Percentiles rank a stretch among this genome's conserved stretches.
Evolutionary conservation across 768 basidiomycete species (phyloP).

Genomic region (Suillus subluteus): DNA sequence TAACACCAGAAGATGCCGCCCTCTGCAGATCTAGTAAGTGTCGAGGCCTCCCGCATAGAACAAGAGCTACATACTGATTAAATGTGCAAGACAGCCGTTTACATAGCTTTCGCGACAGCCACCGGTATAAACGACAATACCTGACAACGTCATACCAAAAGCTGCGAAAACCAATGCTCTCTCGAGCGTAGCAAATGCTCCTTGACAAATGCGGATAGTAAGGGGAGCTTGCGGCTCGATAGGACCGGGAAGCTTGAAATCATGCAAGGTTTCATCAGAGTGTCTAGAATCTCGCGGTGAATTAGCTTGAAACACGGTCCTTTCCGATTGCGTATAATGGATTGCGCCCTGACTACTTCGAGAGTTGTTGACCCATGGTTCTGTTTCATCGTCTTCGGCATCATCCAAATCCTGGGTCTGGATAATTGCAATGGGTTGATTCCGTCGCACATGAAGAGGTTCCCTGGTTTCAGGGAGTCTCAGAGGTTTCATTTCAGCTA

Average conservation of each 20-base stretch:
- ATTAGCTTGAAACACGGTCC: slow-evolving; percentile 52
- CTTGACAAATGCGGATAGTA: slow-evolving; percentile 46
- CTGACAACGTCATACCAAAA: slow-evolving; percentile 65
- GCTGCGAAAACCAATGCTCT: slow-evolving; percentile 71
- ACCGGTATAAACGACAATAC: slow-evolving; percentile 83
- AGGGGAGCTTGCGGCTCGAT: slow-evolving; percentile 27
- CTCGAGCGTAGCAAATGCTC: slow-evolving; percentile 58
- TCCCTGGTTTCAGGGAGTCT: slow-evolving; percentile 13
- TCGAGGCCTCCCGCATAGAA: background rate
- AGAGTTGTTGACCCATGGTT: slow-evolving; percentile 55
- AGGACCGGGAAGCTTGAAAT: slow-evolving; percentile 29
- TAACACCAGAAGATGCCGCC: slow-evolving; percentile 93
- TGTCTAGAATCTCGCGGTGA: slow-evolving; percentile 45
- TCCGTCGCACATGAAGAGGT: slow-evolving; percentile 21
- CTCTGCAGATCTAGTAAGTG: slow-evolving; percentile 47
- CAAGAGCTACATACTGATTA: slow-evolving; percentile 70
- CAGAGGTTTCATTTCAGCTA: slow-evolving; percentile 43
- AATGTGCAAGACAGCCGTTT: slow-evolving; percentile 87
- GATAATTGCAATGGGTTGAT: slow-evolving; percentile 27
- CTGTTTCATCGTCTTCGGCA: slow-evolving; percentile 44
- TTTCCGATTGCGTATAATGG: slow-evolving; percentile 51
- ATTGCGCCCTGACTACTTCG: slow-evolving; percentile 5
- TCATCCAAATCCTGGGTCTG: slow-evolving; percentile 24
- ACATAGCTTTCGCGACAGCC: slow-evolving; percentile 79
- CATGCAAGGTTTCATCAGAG: slow-evolving; percentile 64